These are phyloP conservation scores for Daedalea quercina DNA, from an alignment of 768 basidiomycete genomes.

Conservation along the genomic window DNA sequence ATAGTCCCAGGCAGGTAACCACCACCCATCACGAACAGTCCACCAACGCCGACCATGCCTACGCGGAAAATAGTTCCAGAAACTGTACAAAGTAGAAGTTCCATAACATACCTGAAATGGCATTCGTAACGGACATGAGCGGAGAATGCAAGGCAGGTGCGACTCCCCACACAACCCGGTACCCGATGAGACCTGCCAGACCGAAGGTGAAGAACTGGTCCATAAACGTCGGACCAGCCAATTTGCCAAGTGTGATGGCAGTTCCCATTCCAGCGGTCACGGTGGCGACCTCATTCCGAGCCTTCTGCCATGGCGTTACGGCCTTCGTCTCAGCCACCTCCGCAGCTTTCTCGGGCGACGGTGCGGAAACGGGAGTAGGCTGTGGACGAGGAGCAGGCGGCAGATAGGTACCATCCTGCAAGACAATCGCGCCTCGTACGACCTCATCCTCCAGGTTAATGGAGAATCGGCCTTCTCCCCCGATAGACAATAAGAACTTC, in stretches of 20 bases:
- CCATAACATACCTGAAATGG: conserved; percentile 56
- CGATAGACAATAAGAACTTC: conserved; percentile 81
- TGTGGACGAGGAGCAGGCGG: conserved; percentile 63
- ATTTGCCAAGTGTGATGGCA: conserved; percentile 65
- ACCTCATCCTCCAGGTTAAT: conserved; percentile 82
- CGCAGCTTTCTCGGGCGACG: conserved; percentile 39
- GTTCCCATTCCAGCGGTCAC: conserved; percentile 76
- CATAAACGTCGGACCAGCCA: conserved; percentile 82
- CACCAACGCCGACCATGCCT: conserved; percentile 78
- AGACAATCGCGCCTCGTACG: conserved; percentile 70
- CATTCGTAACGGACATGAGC: conserved; percentile 87
- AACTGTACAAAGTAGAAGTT: neutral
- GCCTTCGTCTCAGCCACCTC: conserved; percentile 42
- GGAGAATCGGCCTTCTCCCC: conserved; percentile 48
- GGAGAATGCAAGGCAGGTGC: conserved; percentile 85
- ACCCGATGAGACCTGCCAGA: conserved; percentile 79
- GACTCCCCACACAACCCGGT: conserved; percentile 87
- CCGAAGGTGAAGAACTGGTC: conserved; percentile 86
- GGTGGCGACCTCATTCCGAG: conserved; percentile 63
- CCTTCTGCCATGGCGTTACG: conserved; percentile 84
- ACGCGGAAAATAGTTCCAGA: conserved; percentile 1
- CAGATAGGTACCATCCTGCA: conserved; percentile 59
- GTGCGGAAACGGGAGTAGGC: conserved; percentile 53
- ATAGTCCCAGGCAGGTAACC: conserved; percentile 77
- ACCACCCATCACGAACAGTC: conserved; percentile 88